Conservation (phyloP, 2,329 filamentous ascomycete genomes). For the Cyclaneusma minus region DNA sequence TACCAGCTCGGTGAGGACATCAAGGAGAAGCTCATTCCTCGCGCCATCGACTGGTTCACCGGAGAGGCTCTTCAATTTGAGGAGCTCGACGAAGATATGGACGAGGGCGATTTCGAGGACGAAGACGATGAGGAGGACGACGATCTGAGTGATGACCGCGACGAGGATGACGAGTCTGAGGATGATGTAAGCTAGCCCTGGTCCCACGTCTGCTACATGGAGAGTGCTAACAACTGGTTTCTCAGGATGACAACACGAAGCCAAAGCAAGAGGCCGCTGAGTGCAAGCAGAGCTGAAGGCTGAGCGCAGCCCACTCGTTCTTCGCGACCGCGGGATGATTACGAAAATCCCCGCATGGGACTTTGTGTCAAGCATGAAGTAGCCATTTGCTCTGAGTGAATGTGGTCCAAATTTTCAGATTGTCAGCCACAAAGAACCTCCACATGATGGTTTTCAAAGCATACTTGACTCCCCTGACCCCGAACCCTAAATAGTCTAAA, state of each 20-base stretch:
- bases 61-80: constrained; percentile 95
- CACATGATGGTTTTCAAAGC: no score
- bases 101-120: constrained; percentile 71
- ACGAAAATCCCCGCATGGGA: no score
- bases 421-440: no score
- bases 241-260: constrained; percentile 73
- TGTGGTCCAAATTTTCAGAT: no score
- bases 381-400: no score
- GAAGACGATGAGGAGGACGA: constrained; percentile 82
- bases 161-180: constrained; percentile 65
- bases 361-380: no score
- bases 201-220: not conserved
- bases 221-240: constrained; percentile 12
- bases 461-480: no score
- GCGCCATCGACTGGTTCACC: constrained; percentile 98
- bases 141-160: constrained; percentile 62
- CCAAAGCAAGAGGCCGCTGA: constrained; percentile 89
- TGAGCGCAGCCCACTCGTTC: no score
- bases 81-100: constrained; percentile 73
- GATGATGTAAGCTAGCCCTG: constrained; percentile 49
- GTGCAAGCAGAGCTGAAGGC: constrained; percentile 90
- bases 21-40: constrained; percentile 98
- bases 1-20: constrained; percentile 99
- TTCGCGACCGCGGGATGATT: no score
- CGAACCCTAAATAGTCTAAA: no score